Percentiles rank a stretch among this genome's conserved stretches.
Evolutionary conservation across 2,329 filamentous ascomycete species (phyloP).

Genomic region (Akanthomyces muscarius): DNA sequence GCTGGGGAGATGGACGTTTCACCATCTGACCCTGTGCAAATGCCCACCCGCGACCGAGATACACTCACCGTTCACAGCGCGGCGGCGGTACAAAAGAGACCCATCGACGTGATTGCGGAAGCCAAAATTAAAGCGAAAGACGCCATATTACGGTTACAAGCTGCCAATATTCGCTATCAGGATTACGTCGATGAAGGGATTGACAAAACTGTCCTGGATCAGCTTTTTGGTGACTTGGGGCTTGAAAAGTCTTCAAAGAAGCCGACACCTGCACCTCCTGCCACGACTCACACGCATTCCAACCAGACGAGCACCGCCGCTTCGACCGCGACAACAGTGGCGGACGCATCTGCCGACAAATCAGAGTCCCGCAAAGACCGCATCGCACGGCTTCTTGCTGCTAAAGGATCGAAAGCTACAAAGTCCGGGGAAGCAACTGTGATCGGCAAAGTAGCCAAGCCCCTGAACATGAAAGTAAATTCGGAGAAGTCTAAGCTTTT

Average conservation of each 20-base stretch:
- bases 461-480: constrained; percentile 43
- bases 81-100: not conserved
- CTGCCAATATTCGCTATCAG: constrained; percentile 67
- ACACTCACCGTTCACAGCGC: not conserved
- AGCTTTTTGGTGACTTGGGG: constrained; percentile 65
- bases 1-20: constrained; percentile 41
- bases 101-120: constrained; percentile 28
- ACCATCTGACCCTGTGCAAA: not conserved
- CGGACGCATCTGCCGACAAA: constrained; percentile 24
- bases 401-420: constrained; percentile 56
- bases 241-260: constrained; percentile 39
- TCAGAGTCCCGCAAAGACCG: constrained; percentile 69
- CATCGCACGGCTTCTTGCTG: constrained; percentile 71
- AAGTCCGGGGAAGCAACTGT: constrained; percentile 19
- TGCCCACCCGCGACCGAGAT: not conserved
- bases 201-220: constrained; percentile 56
- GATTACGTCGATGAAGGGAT: constrained; percentile 72
- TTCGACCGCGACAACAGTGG: not conserved
- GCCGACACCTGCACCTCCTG: not conserved
- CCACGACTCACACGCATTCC: not conserved
- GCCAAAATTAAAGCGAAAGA: constrained; percentile 59
- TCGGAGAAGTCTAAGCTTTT: constrained; percentile 70
- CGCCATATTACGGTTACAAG: constrained; percentile 61
- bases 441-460: constrained; percentile 19
- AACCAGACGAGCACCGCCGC: not conserved